phyloP scores from a whole-genome alignment of 768 basidiomycete genomes.

The Hygrocybe coccinea region DNA sequence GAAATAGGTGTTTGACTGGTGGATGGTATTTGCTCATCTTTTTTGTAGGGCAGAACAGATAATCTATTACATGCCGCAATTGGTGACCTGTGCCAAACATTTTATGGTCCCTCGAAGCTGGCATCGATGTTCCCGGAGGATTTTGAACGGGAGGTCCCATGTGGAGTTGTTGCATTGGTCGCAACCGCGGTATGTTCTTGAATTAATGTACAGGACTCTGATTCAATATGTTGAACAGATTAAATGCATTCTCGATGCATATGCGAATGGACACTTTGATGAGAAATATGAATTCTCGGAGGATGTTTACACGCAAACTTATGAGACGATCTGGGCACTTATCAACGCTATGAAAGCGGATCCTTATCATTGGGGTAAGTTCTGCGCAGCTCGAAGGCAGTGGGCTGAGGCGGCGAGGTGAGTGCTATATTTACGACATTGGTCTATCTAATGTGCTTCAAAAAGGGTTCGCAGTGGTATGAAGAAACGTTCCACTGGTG shows the following conservation, averaged over 20 bases:
- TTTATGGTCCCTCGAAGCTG: conserved; percentile 1
- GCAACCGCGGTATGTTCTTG: conserved; percentile 10
- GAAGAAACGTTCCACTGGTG: neutral
- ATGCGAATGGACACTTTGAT: neutral
- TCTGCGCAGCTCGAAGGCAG: neutral
- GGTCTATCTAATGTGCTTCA: neutral
- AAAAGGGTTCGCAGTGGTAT: neutral
- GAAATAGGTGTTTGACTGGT: no score
- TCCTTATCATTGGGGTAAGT: neutral
- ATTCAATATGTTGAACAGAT: neutral
- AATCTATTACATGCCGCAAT: neutral
- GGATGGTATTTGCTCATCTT: neutral
- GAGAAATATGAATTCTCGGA: neutral
- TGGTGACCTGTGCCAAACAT: neutral
- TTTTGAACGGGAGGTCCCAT: conserved; percentile 10
- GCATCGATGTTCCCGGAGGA: conserved; percentile 8
- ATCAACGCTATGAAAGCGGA: neutral
- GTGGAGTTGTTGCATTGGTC: conserved; percentile 5
- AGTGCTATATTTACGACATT: neutral
- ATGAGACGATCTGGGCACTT: neutral
- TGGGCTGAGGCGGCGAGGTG: neutral
- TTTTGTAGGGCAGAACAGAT: neutral
- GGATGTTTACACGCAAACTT: neutral
- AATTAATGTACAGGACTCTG: neutral
- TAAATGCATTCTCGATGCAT: neutral